These are phyloP conservation scores for Gossypium arboreum DNA, from an alignment of 345 rosid genomes.

Conservation along the genomic window DNA sequence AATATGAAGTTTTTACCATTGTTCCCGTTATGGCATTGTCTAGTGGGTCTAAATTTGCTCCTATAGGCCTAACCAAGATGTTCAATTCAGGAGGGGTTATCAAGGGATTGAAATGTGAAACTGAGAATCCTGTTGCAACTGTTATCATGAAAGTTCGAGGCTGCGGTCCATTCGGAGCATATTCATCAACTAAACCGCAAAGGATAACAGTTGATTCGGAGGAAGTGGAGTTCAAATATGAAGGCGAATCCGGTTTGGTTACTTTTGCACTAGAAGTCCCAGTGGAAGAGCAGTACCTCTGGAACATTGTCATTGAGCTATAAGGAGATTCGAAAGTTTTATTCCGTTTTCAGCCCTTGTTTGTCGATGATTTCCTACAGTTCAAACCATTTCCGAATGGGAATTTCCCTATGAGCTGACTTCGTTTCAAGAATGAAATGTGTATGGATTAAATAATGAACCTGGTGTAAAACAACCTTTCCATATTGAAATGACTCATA, in stretches of 20 bases:
- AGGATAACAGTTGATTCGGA: conserved; percentile 32
- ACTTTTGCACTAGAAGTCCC: conserved; percentile 37
- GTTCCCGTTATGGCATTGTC: conserved; percentile 43
- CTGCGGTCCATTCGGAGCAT: conserved; percentile 2
- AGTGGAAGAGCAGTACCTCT: conserved; percentile 43
- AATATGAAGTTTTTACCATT: conserved; percentile 54
- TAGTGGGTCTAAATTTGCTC: conserved; percentile 24
- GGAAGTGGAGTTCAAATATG: conserved; percentile 35
- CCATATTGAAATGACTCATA: background rate
- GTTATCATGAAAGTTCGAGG: conserved; percentile 36
- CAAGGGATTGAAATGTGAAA: conserved; percentile 25
- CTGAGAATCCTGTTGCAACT: conserved; percentile 11
- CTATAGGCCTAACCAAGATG: conserved; percentile 48
- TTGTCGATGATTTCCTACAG: background rate
- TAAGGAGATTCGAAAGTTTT: conserved; percentile 1
- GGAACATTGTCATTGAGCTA: conserved; percentile 38
- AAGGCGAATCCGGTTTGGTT: conserved; percentile 35
- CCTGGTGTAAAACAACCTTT: background rate
- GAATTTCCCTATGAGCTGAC: background rate
- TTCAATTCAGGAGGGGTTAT: conserved; percentile 59
- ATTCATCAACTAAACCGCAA: conserved; percentile 23
- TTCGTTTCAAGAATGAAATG: background rate
- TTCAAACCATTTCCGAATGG: no score
- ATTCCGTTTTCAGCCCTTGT: background rate
- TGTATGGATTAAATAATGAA: background rate